Evolutionary conservation across 2,329 filamentous ascomycete species (phyloP).

Genomic region (Cadophora sp.): DNA sequence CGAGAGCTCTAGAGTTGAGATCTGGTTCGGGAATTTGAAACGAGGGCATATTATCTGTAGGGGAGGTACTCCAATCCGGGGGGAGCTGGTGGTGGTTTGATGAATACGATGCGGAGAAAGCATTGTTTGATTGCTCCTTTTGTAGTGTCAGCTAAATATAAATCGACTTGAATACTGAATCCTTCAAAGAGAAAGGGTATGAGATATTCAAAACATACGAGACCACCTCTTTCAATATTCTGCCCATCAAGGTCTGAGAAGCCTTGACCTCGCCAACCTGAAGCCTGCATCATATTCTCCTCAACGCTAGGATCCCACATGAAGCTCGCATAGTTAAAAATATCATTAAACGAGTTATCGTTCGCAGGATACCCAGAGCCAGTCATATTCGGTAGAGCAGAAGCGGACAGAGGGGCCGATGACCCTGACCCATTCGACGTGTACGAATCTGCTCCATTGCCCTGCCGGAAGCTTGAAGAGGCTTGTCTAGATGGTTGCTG

Average conservation of each 20-base stretch:
- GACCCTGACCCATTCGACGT: neutral
- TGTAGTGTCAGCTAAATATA: neutral
- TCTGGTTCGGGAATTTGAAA: neutral
- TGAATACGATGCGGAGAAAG: constrained; percentile 29
- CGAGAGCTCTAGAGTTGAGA: constrained; percentile 20
- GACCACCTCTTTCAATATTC: neutral
- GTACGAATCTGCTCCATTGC: neutral
- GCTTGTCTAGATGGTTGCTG: constrained; percentile 11
- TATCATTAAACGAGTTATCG: constrained; percentile 42
- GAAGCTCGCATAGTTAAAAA: constrained; percentile 57
- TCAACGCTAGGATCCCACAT: constrained; percentile 53
- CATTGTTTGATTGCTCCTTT: constrained; percentile 25
- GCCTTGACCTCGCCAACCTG: constrained; percentile 25
- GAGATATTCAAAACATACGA: constrained; percentile 13
- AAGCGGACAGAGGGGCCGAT: neutral
- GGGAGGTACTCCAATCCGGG: neutral
- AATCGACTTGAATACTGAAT: too few relatives aligned
- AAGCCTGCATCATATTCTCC: constrained; percentile 43
- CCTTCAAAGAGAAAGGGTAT: too few relatives aligned
- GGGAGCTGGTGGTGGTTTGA: constrained; percentile 26
- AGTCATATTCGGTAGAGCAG: constrained; percentile 14
- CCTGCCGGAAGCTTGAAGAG: neutral
- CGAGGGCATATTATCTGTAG: neutral
- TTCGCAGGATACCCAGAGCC: neutral
- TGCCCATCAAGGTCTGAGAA: constrained; percentile 22